phyloP scores from a whole-genome alignment of 441 rosid species.

The Erodium moschatum region DNA sequence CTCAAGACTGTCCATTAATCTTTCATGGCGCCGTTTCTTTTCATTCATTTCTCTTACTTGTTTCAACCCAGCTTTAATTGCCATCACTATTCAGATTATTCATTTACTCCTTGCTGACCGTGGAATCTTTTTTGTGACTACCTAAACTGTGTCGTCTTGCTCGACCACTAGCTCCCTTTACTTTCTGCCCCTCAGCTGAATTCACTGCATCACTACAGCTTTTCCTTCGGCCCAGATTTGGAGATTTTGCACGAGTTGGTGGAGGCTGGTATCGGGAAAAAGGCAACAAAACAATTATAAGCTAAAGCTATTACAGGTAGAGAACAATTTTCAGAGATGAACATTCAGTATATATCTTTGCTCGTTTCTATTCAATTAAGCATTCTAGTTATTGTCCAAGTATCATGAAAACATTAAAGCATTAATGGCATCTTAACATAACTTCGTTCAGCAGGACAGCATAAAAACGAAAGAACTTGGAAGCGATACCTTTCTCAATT shows the following conservation, averaged over 20 bases:
- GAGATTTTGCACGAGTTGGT: constrained; percentile 92
- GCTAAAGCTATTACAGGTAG: neutral
- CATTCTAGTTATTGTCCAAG: neutral
- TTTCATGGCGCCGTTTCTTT: constrained; percentile 8
- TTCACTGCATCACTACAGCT: constrained; percentile 37
- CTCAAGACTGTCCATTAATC: constrained; percentile 30
- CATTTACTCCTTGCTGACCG: constrained; percentile 14
- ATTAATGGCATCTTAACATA: neutral
- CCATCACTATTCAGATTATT: constrained; percentile 9
- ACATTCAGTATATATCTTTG: neutral
- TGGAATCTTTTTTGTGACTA: constrained; percentile 27
- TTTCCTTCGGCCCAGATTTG: constrained; percentile 76
- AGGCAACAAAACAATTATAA: neutral
- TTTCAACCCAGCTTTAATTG: constrained; percentile 13
- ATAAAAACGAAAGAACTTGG: too few relatives aligned
- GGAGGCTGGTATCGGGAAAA: constrained; percentile 49
- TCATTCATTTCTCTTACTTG: neutral
- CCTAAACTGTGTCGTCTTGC: constrained; percentile 27
- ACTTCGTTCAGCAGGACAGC: neutral
- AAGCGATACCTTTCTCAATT: constrained; percentile 68
- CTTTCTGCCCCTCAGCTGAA: constrained; percentile 33
- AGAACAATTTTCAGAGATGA: neutral
- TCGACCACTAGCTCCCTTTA: constrained; percentile 27
- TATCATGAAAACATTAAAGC: neutral
- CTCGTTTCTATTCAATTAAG: neutral